These are phyloP conservation scores for Endogone sp. DNA, from an alignment of 192 early-diverging fungal genomes.

Conservation along the genomic window DNA sequence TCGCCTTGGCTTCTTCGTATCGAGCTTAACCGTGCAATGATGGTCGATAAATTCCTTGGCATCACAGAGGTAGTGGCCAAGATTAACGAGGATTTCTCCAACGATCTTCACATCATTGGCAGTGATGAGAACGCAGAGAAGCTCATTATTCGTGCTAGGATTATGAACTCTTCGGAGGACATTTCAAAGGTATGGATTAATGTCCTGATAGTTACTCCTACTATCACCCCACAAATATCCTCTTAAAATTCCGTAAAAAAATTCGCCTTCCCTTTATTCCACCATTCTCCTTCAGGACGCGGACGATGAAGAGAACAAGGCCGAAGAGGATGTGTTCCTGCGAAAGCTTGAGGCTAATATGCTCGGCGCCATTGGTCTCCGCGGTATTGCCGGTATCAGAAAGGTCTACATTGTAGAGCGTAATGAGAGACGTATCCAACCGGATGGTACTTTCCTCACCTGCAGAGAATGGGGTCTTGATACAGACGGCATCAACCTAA, in stretches of 20 bases:
- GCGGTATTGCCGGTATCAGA: constrained; percentile 82
- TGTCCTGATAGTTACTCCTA: too few relatives aligned
- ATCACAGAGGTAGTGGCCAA: constrained; percentile 80
- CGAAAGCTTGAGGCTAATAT: constrained; percentile 82
- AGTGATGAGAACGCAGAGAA: constrained; percentile 89
- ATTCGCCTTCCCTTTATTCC: too few relatives aligned
- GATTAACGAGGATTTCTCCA: constrained; percentile 75
- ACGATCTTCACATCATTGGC: constrained; percentile 78
- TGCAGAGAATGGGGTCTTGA: constrained; percentile 79
- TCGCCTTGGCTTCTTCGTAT: constrained; percentile 79
- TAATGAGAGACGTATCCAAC: constrained; percentile 44
- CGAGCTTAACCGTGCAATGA: constrained; percentile 72
- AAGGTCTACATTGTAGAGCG: constrained; percentile 79
- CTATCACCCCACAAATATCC: too few relatives aligned
- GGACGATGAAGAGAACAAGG: constrained; percentile 52
- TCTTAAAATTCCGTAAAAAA: too few relatives aligned
- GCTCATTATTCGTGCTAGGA: constrained; percentile 84
- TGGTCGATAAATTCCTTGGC: constrained; percentile 85
- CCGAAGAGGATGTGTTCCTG: constrained; percentile 88
- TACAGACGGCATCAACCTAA: constrained; percentile 91
- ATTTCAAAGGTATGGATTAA: too few relatives aligned
- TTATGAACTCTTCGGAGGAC: constrained; percentile 65
- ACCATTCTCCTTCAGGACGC: constrained; percentile 30
- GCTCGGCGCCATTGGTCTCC: constrained; percentile 80
- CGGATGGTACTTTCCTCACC: constrained; percentile 58